phyloP scores from a whole-genome alignment of 129 eudicot species.

The Ambrosia trifida region DNA sequence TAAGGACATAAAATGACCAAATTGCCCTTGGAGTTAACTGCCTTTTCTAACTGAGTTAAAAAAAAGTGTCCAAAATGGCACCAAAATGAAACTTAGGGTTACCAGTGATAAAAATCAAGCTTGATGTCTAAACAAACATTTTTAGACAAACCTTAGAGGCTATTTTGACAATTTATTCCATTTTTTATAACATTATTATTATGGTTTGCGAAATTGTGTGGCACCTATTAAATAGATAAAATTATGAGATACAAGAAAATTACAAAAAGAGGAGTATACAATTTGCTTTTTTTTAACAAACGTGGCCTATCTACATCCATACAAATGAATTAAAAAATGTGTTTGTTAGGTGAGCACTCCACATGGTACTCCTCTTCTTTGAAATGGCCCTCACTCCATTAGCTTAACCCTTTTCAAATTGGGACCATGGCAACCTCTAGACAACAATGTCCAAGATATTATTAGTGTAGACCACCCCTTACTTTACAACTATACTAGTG shows the following conservation, averaged over 20 bases:
- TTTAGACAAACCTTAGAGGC: too few species aligned
- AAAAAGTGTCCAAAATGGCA: too few species aligned
- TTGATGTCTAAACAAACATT: too few species aligned
- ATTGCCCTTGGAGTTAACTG: too few species aligned
- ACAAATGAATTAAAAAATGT: constrained; percentile 35
- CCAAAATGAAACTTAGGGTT: too few species aligned
- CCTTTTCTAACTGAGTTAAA: too few species aligned
- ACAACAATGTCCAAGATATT: constrained; percentile 29
- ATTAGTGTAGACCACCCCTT: not conserved
- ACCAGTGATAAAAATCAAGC: too few species aligned
- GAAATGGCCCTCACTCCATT: constrained; percentile 44
- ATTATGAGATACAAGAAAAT: not conserved
- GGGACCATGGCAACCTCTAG: constrained; percentile 42
- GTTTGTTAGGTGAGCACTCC: constrained; percentile 45
- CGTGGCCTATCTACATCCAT: constrained; percentile 67
- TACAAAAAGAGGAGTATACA: constrained; percentile 22
- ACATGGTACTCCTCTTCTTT: constrained; percentile 40
- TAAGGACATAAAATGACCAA: too few species aligned
- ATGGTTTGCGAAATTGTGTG: not conserved
- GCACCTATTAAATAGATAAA: not conserved
- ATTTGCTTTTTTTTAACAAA: constrained; percentile 13
- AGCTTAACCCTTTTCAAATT: constrained; percentile 20
- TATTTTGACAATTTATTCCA: too few species aligned
- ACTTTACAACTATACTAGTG: constrained; percentile 31
- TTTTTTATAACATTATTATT: too few species aligned